phyloP scores from a whole-genome alignment of 179 eudicot species.

The Dionaea muscipula region DNA sequence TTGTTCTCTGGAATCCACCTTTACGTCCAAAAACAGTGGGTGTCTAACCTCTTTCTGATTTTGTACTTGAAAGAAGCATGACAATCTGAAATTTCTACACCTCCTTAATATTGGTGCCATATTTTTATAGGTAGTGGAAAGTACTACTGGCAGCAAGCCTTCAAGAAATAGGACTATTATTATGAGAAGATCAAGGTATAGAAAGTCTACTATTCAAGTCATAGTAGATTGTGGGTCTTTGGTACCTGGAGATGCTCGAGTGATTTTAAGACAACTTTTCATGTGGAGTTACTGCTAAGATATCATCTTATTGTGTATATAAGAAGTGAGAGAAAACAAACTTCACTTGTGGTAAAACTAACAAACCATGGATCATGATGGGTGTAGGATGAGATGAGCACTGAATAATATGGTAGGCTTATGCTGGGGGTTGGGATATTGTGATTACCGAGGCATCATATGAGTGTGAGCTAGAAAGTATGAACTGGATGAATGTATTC shows the following conservation, averaged over 20 bases:
- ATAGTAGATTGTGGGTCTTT: not conserved
- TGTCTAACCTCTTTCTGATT: conserved; percentile 2
- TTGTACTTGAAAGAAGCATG: not conserved
- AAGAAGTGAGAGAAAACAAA: not conserved
- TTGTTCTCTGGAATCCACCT: conserved; percentile 96
- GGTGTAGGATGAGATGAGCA: too few species aligned
- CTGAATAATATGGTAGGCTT: too few species aligned
- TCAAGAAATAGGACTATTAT: conserved; percentile 23
- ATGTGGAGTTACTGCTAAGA: too few species aligned
- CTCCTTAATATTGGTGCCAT: conserved; percentile 9
- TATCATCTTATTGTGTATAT: not conserved
- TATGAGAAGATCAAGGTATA: conserved; percentile 61
- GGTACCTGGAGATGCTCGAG: too few species aligned
- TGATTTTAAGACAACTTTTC: too few species aligned
- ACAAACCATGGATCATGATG: too few species aligned
- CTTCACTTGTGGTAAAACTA: too few species aligned
- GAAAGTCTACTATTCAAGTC: not conserved
- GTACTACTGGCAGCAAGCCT: conserved; percentile 17
- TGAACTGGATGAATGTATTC: too few species aligned
- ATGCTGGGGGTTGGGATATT: too few species aligned
- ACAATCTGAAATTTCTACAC: conserved; percentile 3
- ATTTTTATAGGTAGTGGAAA: conserved; percentile 31
- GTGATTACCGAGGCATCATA: too few species aligned
- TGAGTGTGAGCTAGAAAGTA: too few species aligned
- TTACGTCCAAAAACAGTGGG: conserved; percentile 47